A percentile compares a stretch with the other conserved stretches of the same genome.
Conservation (phyloP, 345 rosid genomes). For the Camelina neglecta region DNA sequence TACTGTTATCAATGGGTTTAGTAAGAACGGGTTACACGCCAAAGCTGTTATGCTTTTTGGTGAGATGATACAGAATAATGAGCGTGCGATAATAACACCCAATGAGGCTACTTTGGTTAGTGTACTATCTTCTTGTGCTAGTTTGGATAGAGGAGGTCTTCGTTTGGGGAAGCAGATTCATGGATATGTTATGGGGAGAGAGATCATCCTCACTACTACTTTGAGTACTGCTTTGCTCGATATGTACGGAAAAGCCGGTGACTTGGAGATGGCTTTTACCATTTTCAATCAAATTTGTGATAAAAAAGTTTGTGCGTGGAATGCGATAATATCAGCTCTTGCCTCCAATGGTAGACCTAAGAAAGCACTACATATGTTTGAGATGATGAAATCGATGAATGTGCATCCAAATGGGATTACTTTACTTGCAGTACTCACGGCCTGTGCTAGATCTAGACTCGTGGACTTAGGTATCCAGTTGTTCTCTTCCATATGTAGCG, state of each 20-base stretch:
- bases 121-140: constrained; percentile 66
- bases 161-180: constrained; percentile 67
- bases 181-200: constrained; percentile 53
- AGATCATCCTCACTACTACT: constrained; percentile 45
- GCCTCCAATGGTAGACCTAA: constrained; percentile 58
- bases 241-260: constrained; percentile 69
- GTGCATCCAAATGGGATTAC: constrained; percentile 62
- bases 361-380: constrained; percentile 62
- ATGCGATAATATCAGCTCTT: constrained; percentile 67
- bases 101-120: constrained; percentile 74
- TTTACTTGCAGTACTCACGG: constrained; percentile 62
- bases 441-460: constrained; percentile 64
- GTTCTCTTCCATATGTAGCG: constrained; percentile 49
- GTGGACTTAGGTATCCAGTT: constrained; percentile 56
- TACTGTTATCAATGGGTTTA: constrained; percentile 66
- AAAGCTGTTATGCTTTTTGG: constrained; percentile 53
- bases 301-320: constrained; percentile 64
- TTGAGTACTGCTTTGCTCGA: constrained; percentile 67
- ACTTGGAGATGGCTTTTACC: constrained; percentile 42
- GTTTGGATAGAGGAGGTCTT: constrained; percentile 52
- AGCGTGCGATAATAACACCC: constrained; percentile 47
- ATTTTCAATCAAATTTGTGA: constrained; percentile 47
- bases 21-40: constrained; percentile 46
- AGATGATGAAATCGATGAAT: constrained; percentile 51
- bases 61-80: constrained; percentile 50